phyloP scores from a whole-genome alignment of 208 protist species.

The Trypanosoma platydactyli region DNA sequence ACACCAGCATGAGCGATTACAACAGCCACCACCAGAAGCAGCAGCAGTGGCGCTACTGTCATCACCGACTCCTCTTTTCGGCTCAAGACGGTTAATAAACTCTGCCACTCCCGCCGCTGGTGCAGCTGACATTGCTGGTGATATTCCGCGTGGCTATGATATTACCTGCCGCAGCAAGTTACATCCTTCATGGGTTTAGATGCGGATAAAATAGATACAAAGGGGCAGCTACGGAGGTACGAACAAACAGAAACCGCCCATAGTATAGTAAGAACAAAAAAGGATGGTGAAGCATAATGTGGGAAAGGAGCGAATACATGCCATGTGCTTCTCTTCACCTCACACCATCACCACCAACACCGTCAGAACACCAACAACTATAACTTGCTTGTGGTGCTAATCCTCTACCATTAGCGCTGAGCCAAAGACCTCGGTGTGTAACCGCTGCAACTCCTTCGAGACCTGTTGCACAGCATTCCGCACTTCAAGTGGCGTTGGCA shows the following conservation, averaged over 20 bases:
- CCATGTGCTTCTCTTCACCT: background rate
- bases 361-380: background rate
- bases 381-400: background rate
- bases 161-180: no score
- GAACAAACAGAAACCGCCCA: no score
- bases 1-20: no score
- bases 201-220: background rate
- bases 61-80: no score
- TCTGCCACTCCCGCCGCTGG: no score
- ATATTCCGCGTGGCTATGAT: no score
- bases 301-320: conserved; percentile 20
- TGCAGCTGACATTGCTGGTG: no score
- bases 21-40: no score
- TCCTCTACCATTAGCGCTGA: background rate
- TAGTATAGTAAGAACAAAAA: no score
- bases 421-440: conserved; percentile 4
- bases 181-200: background rate
- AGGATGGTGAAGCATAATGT: background rate
- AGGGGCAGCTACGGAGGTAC: background rate
- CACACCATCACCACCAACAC: background rate
- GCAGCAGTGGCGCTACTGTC: no score
- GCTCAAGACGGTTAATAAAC: no score
- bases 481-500: conserved; percentile 10
- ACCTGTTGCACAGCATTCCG: conserved; percentile 5
- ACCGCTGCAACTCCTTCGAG: background rate